A percentile compares a stretch with the other conserved stretches of the same genome.
These are phyloP conservation scores for Aphanomyces cochlioides DNA, from an alignment of 352 stramenopile genomes.

Conservation along the genomic window DNA sequence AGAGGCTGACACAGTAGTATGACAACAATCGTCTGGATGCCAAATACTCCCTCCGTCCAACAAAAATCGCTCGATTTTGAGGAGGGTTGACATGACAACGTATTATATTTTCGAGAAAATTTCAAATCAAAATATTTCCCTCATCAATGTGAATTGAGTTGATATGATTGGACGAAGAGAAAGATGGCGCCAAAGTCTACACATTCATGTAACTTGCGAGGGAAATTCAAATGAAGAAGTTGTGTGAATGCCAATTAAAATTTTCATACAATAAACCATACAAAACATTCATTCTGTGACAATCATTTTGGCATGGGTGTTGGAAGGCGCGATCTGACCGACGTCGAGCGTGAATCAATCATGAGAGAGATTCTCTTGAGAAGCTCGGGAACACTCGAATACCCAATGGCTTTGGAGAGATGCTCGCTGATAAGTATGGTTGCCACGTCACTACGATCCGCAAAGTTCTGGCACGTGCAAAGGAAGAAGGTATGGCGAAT, in stretches of 20 bases:
- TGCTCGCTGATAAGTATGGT: neutral
- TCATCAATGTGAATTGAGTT: neutral
- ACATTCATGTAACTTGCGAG: neutral
- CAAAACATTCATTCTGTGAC: neutral
- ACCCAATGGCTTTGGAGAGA: neutral
- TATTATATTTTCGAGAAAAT: conserved; percentile 3
- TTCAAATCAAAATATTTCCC: neutral
- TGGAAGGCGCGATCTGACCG: neutral
- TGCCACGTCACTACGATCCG: neutral
- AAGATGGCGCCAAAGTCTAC: neutral
- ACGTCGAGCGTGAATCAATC: neutral
- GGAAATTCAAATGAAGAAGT: neutral
- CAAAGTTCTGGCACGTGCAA: neutral
- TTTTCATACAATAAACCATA: neutral
- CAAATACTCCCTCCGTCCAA: neutral
- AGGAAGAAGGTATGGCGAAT: neutral
- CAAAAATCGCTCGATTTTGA: neutral
- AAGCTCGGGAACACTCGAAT: neutral
- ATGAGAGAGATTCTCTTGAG: neutral
- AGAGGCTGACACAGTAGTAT: no score
- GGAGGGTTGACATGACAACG: neutral
- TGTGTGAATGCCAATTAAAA: neutral
- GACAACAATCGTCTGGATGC: no score
- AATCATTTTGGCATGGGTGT: neutral
- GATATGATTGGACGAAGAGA: neutral